phyloP scores from a whole-genome alignment of 495 filamentous ascomycete genomes.

The Aspergillus cristatus region DNA sequence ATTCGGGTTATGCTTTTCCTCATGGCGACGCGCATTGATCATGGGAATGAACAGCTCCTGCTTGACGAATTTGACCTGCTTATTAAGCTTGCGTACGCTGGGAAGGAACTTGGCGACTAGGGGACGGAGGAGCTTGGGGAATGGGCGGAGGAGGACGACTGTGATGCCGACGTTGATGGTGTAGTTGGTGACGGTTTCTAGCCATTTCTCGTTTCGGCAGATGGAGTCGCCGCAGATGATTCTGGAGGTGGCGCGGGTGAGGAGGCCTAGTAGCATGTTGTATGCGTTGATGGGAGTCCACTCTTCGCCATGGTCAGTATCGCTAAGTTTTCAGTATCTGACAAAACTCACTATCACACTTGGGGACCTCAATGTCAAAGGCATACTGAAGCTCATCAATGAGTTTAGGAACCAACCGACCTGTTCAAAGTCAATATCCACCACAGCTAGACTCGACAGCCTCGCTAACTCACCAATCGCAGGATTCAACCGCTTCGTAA shows the following conservation, averaged over 20 bases:
- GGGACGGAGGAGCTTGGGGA: conserved; percentile 29
- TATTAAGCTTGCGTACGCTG: conserved; percentile 15
- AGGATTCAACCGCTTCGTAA: conserved; percentile 19
- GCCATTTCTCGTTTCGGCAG: conserved; percentile 46
- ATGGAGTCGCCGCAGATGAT: conserved; percentile 47
- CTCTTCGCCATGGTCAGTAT: no score
- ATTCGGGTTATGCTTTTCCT: conserved; percentile 6
- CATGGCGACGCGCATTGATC: conserved; percentile 17
- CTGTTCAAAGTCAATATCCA: conserved; percentile 4
- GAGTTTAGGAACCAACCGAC: conserved; percentile 17
- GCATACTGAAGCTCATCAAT: conserved; percentile 21
- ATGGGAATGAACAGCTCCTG: conserved; percentile 23
- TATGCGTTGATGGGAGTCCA: conserved; percentile 19
- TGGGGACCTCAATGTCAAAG: conserved; percentile 15
- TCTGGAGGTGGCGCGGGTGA: conserved; percentile 46
- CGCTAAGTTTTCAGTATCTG: conserved; percentile 4
- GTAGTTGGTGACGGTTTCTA: conserved; percentile 43
- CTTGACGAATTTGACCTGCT: conserved; percentile 13
- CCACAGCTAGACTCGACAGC: not conserved
- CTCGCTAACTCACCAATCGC: conserved; percentile 13
- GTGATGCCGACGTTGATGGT: conserved; percentile 39
- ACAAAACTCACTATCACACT: conserved; percentile 16
- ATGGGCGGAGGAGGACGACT: conserved; percentile 17
- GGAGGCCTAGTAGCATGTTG: conserved; percentile 28
- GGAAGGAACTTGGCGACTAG: conserved; percentile 24